Evolutionary conservation across 345 rosid genomes (phyloP).

Genomic region (Euclidium syriacum): DNA sequence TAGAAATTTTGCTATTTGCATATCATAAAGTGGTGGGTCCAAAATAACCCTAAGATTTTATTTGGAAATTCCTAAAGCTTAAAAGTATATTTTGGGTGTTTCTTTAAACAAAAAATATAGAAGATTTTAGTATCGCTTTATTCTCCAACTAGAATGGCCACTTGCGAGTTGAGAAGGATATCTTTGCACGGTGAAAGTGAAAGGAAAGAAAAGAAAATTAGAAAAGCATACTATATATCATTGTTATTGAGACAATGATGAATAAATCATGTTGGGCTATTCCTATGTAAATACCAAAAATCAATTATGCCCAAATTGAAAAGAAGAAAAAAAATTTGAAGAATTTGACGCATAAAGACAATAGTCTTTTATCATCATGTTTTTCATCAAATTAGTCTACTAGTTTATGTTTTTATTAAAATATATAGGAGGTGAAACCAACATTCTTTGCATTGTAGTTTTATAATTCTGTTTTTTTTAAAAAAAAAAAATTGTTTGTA

Average conservation of each 20-base stretch:
- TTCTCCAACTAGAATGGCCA: constrained; percentile 23
- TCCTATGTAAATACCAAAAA: constrained; percentile 24
- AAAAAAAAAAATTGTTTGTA: background rate
- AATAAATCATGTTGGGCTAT: constrained; percentile 26
- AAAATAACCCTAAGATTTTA: constrained; percentile 8
- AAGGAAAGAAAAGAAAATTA: background rate
- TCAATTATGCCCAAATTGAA: constrained; percentile 4
- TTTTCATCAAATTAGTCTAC: constrained; percentile 19
- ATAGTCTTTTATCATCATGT: background rate
- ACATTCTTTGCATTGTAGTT: constrained; percentile 12
- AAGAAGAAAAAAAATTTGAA: background rate
- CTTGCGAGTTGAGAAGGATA: constrained; percentile 18
- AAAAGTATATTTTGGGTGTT: constrained; percentile 28
- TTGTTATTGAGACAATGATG: constrained; percentile 24
- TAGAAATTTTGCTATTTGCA: constrained; percentile 30
- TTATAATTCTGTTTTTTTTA: background rate
- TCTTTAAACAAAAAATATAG: constrained; percentile 11
- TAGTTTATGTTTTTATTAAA: background rate
- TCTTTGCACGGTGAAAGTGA: constrained; percentile 24
- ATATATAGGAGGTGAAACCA: constrained; percentile 10
- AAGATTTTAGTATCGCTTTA: constrained; percentile 23
- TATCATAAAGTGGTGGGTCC: constrained; percentile 30
- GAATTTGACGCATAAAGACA: constrained; percentile 19
- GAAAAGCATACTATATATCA: constrained; percentile 8
- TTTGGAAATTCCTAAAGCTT: constrained; percentile 15